Evolutionary conservation across 2,329 filamentous ascomycete species (phyloP), one percentile per base, ranked within the genome.

Genomic region (Penicillium vulpinum): DNA sequence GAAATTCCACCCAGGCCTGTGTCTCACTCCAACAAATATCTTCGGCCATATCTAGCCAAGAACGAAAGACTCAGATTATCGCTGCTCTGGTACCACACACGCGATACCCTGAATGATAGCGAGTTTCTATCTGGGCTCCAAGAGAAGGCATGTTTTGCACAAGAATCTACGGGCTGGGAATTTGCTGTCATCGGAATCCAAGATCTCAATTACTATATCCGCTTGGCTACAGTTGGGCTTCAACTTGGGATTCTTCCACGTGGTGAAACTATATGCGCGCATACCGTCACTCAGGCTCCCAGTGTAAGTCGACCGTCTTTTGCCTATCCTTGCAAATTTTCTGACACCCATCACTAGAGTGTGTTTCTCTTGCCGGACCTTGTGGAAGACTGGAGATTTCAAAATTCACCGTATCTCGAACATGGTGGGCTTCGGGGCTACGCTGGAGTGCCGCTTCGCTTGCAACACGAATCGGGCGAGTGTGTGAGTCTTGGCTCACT

Each of bases 351-450:
- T 44, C 5, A 4, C 15, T 44, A 61, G 59, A 50, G 49, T 18
- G 56, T 59, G 0, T 61, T 61, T 24, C 50, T 44, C 5, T 36
- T 61, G 21, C 59, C 59, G 10, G 31, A 22, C 5, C 50, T 61
- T 1, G 54, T 59, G 56, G 53, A 61, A 26, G 59, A 61, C 38
- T 61, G 59, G 59, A 56, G 59, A 33, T 61, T 61, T 6, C 53
- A 18, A 24, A 11, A 41, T 11, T 61, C 33, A n/a, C 59, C 53
- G 2, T 61, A 61, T 44, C 50, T 54, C 11, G 59, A 61, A 15
- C 13, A 6, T 10, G 59, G 56, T 6, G 58, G 54, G 10, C 43
- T 62, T 5, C 9, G 38, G 1, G 60, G 56, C 6, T 62, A 62
- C 22, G 60, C 60, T 11, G 60, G 60, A n/a, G 60, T 52, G 7